A percentile compares a stretch with the other conserved stretches of the same genome.
These are phyloP conservation scores for Pezicula carpinea DNA, from an alignment of 2,329 filamentous ascomycete species.

Conservation along the genomic window DNA sequence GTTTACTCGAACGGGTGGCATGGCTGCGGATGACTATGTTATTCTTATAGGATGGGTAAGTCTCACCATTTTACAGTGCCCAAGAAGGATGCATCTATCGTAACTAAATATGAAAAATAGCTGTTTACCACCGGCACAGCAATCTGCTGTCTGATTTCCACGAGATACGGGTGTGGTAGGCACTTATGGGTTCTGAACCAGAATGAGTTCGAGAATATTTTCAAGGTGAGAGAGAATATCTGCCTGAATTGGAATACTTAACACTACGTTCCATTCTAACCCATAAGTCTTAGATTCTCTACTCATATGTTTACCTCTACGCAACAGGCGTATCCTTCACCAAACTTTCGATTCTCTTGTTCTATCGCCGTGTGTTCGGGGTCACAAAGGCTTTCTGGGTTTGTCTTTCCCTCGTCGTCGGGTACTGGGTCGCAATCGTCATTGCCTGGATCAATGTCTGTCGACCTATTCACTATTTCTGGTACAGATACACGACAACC, in stretches of 20 bases:
- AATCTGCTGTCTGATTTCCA: slow-evolving; percentile 2
- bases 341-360: slow-evolving; percentile 28
- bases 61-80: neutral
- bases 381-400: slow-evolving; percentile 23
- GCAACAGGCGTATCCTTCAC: slow-evolving; percentile 26
- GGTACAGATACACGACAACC: slow-evolving; percentile 6
- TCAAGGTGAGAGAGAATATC: slow-evolving; percentile 4
- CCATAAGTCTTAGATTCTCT: slow-evolving; percentile 23
- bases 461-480: slow-evolving; percentile 21
- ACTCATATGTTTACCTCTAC: slow-evolving; percentile 28
- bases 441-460: slow-evolving; percentile 19
- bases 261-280: too few relatives aligned
- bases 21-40: slow-evolving; percentile 13
- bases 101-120: neutral
- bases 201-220: slow-evolving; percentile 8
- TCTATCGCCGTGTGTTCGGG: slow-evolving; percentile 30
- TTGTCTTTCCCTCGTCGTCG: slow-evolving; percentile 20
- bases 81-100: neutral
- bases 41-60: slow-evolving; percentile 9
- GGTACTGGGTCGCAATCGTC: slow-evolving; percentile 24
- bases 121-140: slow-evolving; percentile 3
- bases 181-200: slow-evolving; percentile 12
- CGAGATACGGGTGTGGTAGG: slow-evolving; percentile 12
- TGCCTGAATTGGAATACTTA: too few relatives aligned
- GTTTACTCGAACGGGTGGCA: neutral